Percentiles rank a stretch among this genome's conserved stretches.
Conservation (phyloP, 2,329 filamentous ascomycete genomes). For the Dothistroma septosporum region DNA sequence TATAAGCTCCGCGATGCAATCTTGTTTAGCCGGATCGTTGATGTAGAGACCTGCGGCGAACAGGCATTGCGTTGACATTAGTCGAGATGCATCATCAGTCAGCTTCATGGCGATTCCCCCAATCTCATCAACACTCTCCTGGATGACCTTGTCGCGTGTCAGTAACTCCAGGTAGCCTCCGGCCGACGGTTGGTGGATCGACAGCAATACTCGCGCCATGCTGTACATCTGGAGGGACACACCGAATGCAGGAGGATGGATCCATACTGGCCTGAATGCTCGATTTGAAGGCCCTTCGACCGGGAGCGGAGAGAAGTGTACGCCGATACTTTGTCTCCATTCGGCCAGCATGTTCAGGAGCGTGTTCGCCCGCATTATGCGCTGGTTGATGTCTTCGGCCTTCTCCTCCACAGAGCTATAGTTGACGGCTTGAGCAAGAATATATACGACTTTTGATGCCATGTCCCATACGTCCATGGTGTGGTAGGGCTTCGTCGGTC, state of each 20-base stretch:
- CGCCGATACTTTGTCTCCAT: conserved; percentile 46
- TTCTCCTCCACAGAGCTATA: conserved; percentile 54
- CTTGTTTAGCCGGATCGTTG: conserved; percentile 37
- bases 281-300: conserved; percentile 38
- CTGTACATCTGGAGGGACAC: conserved; percentile 51
- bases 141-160: conserved; percentile 42
- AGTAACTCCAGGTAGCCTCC: conserved; percentile 50
- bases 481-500: conserved; percentile 47
- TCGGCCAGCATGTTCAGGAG: conserved; percentile 49
- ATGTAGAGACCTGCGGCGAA: conserved; percentile 43
- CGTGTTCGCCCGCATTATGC: conserved; percentile 41
- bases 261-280: conserved; percentile 50
- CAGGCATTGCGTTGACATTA: conserved; percentile 45
- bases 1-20: conserved; percentile 39
- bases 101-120: conserved; percentile 49
- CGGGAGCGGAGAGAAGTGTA: conserved; percentile 44
- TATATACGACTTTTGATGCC: conserved; percentile 51
- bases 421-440: conserved; percentile 55
- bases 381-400: conserved; percentile 38
- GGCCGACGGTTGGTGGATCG: conserved; percentile 50
- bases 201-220: conserved; percentile 51
- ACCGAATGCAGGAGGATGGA: conserved; percentile 45
- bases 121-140: conserved; percentile 47
- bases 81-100: conserved; percentile 40
- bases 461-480: conserved; percentile 53